Percentiles rank a stretch among this genome's conserved stretches.
Evolutionary conservation across 2,329 filamentous ascomycete genomes (phyloP).

Genomic region (Fusarium praegraminearum): DNA sequence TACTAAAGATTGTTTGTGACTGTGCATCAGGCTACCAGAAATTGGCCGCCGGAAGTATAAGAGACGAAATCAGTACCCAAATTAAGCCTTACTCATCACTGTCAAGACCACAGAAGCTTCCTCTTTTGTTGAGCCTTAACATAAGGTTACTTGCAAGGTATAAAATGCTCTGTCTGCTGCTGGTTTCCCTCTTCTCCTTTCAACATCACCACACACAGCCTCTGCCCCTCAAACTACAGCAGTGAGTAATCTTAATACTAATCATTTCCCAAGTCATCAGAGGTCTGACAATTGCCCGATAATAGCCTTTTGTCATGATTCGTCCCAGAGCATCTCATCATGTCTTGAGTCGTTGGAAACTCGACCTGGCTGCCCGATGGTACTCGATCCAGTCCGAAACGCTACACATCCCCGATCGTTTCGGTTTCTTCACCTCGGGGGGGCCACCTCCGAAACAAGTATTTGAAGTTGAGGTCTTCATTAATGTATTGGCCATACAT

Average conservation of each 20-base stretch:
- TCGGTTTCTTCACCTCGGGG: not conserved
- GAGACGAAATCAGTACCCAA: not conserved
- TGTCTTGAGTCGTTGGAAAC: not conserved
- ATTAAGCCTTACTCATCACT: not conserved
- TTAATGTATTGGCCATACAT: accelerated
- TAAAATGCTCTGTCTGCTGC: not conserved
- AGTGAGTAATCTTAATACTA: too few relatives aligned
- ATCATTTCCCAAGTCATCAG: not conserved
- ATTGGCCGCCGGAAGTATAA: too few relatives aligned
- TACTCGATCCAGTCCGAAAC: not conserved
- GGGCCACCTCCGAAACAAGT: not conserved
- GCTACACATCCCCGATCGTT: not conserved
- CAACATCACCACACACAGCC: not conserved
- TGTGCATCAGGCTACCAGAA: too few relatives aligned
- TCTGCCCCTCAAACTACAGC: not conserved
- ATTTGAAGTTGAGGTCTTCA: accelerated
- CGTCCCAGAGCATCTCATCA: accelerated
- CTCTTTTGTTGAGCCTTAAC: not conserved
- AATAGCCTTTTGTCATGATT: not conserved
- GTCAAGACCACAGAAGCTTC: accelerated
- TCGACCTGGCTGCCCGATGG: not conserved
- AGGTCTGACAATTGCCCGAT: not conserved
- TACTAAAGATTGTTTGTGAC: too few relatives aligned
- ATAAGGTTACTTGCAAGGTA: not conserved
- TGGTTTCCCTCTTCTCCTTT: not conserved